These are phyloP conservation scores for Starmerella stigmatis DNA, from an alignment of 805 yeast species.

Conservation along the genomic window DNA sequence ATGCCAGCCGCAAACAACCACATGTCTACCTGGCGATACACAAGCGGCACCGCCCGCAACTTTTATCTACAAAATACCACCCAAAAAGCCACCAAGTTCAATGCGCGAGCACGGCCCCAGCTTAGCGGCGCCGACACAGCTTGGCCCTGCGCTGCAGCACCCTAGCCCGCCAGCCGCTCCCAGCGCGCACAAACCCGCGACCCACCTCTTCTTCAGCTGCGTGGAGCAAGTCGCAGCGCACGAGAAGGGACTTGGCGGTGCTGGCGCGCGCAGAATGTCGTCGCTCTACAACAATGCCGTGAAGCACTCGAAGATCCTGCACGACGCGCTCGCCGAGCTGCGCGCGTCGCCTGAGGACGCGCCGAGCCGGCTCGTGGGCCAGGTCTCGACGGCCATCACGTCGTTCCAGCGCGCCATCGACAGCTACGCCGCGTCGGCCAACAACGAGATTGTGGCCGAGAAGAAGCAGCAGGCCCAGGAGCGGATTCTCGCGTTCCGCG, in stretches of 20 bases:
- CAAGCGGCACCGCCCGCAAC: no score
- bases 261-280: constrained; percentile 38
- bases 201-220: no score
- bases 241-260: not conserved
- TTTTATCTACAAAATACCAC: no score
- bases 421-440: constrained; percentile 49
- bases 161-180: no score
- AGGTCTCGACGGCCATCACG: constrained; percentile 68
- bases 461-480: constrained; percentile 48
- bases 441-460: constrained; percentile 48
- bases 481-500: constrained; percentile 49
- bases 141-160: no score
- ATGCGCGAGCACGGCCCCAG: no score
- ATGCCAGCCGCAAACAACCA: no score
- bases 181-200: no score
- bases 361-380: constrained; percentile 64
- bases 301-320: constrained; percentile 66
- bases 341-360: constrained; percentile 49
- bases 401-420: constrained; percentile 65
- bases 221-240: no score
- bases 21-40: no score
- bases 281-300: constrained; percentile 82
- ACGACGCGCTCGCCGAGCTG: constrained; percentile 56
- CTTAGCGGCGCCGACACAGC: no score
- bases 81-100: no score